These are phyloP conservation scores for Eucalyptus caleyi DNA, from an alignment of 345 rosid species.

Conservation along the genomic window DNA sequence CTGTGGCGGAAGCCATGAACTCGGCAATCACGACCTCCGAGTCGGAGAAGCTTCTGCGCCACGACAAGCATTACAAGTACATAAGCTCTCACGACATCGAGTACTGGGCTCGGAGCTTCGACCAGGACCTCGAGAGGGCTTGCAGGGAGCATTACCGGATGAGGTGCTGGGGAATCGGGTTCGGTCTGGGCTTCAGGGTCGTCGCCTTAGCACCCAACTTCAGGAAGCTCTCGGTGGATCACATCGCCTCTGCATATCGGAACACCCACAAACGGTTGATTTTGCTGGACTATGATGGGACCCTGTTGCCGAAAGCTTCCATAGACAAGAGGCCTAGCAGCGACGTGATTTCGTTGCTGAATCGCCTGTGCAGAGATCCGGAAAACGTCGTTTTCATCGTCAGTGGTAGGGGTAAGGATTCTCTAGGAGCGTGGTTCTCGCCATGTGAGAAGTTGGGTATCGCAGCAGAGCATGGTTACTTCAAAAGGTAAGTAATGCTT, in stretches of 20 bases:
- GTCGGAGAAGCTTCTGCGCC: slow-evolving; percentile 54
- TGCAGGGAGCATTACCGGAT: slow-evolving; percentile 56
- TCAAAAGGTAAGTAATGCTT: slow-evolving; percentile 36
- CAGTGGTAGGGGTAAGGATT: slow-evolving; percentile 75
- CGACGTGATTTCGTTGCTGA: slow-evolving; percentile 42
- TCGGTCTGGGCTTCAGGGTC: slow-evolving; percentile 58
- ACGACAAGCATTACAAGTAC: slow-evolving; percentile 77
- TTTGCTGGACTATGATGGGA: slow-evolving; percentile 82
- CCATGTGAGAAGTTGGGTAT: slow-evolving; percentile 55
- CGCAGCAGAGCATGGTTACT: slow-evolving; percentile 85
- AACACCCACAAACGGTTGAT: slow-evolving; percentile 45
- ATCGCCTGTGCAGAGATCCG: slow-evolving; percentile 58
- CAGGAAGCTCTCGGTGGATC: slow-evolving; percentile 41
- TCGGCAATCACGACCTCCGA: slow-evolving; percentile 30
- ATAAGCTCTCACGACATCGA: slow-evolving; percentile 71
- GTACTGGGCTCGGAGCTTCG: slow-evolving; percentile 72
- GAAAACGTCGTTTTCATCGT: slow-evolving; percentile 60
- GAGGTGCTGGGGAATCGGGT: slow-evolving; percentile 70
- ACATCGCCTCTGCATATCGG: slow-evolving; percentile 43
- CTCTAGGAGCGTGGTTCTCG: slow-evolving; percentile 63
- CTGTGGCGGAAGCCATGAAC: slow-evolving; percentile 49
- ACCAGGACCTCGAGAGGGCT: slow-evolving; percentile 69
- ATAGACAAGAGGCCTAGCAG: slow-evolving; percentile 46
- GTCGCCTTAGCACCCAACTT: slow-evolving; percentile 64
- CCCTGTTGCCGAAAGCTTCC: slow-evolving; percentile 41